These are phyloP conservation scores for Lentinula raphanica DNA, from an alignment of 768 basidiomycete genomes.

Conservation along the genomic window DNA sequence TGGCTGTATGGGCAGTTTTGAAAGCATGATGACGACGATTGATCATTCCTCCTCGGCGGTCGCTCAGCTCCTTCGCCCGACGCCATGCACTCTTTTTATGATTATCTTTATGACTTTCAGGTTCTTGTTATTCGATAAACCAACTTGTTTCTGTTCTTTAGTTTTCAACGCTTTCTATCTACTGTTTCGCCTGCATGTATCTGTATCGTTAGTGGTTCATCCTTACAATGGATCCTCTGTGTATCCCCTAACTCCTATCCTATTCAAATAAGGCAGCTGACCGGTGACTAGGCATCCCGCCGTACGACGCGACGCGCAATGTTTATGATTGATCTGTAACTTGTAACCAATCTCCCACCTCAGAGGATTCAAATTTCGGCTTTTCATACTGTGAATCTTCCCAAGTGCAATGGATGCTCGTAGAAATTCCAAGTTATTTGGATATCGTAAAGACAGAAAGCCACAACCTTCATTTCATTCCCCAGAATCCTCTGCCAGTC, in stretches of 20 bases:
- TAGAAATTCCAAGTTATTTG: neutral
- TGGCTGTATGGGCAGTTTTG: slow-evolving; percentile 1
- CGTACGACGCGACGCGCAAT: no score
- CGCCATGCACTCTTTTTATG: neutral
- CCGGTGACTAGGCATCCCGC: no score
- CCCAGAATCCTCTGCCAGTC: neutral
- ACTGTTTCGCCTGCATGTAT: neutral
- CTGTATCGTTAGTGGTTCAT: neutral
- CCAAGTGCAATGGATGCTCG: neutral
- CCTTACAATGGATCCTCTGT: neutral
- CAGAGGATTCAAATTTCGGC: no score
- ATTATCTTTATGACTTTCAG: neutral
- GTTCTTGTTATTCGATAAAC: neutral
- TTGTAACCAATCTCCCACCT: no score
- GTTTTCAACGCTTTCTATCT: neutral
- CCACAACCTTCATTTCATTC: neutral
- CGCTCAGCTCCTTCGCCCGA: neutral
- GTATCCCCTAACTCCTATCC: no score
- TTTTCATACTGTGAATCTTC: no score
- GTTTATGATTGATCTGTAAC: no score
- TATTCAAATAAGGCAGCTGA: no score
- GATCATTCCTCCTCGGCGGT: neutral
- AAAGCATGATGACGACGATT: neutral
- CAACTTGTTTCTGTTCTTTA: neutral
- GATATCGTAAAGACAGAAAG: neutral